Percentiles rank a stretch among this genome's conserved stretches.
phyloP scores from a whole-genome alignment of 2,329 filamentous ascomycete genomes.

The Colletotrichum costaricense region DNA sequence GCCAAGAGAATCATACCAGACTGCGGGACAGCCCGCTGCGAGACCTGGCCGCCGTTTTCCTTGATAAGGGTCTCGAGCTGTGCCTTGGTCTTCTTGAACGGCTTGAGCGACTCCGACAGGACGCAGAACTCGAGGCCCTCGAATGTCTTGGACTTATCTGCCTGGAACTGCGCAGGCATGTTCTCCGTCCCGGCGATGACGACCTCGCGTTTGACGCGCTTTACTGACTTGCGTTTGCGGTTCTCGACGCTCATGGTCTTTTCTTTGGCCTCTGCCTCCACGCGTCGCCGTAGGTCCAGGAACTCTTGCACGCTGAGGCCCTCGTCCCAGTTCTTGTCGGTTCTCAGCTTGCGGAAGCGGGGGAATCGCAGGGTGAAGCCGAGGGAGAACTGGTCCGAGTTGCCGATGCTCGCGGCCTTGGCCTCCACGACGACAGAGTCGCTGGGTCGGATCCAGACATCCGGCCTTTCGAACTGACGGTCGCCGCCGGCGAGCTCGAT shows the following conservation, averaged over 20 bases:
- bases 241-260: constrained; percentile 84
- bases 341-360: constrained; percentile 82
- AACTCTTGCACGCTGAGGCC: constrained; percentile 86
- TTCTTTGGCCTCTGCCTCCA: constrained; percentile 77
- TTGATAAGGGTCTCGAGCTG: constrained; percentile 87
- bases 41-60: constrained; percentile 82
- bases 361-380: constrained; percentile 89
- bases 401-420: constrained; percentile 84
- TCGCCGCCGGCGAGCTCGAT: constrained; percentile 86
- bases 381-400: constrained; percentile 82
- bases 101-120: constrained; percentile 78
- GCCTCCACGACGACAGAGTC: constrained; percentile 90
- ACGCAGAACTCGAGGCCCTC: constrained; percentile 84
- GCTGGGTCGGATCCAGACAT: constrained; percentile 91
- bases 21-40: constrained; percentile 75
- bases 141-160: constrained; percentile 74
- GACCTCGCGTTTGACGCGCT: constrained; percentile 76
- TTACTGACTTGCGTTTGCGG: constrained; percentile 64
- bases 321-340: constrained; percentile 86
- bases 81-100: constrained; percentile 79
- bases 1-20: constrained; percentile 78
- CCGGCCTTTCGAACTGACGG: constrained; percentile 80
- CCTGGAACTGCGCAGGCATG: constrained; percentile 57
- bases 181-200: constrained; percentile 78
- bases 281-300: constrained; percentile 73